Conservation (phyloP, 192 early-diverging fungal species). For the Coemansia sp. region DNA sequence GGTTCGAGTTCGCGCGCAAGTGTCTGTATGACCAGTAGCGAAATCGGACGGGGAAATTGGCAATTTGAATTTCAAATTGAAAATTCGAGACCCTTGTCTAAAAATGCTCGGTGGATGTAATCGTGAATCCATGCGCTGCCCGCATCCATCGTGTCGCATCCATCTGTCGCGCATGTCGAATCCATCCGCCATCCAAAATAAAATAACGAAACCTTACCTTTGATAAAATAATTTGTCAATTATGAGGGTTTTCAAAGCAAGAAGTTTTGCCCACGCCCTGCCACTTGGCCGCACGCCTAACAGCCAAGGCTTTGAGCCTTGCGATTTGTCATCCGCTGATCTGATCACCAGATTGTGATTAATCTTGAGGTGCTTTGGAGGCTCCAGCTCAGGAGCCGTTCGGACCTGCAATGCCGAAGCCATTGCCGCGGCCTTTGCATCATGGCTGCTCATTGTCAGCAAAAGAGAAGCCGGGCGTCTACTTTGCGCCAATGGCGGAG, state of each 20-base stretch:
- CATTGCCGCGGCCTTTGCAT: not conserved
- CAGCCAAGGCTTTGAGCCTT: not conserved
- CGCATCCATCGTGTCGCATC: conserved; percentile 3
- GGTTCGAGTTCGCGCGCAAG: not conserved
- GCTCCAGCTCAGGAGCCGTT: not conserved
- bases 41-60: not conserved
- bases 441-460: conserved; percentile 1
- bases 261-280: conserved; percentile 5
- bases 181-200: not conserved
- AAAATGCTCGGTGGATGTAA: not conserved
- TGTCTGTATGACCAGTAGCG: not conserved
- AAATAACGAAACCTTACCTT: conserved; percentile 5
- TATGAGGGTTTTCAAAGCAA: conserved; percentile 1
- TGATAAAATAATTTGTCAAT: conserved; percentile 3
- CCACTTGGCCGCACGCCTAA: not conserved
- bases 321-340: not conserved
- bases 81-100: not conserved
- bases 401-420: not conserved
- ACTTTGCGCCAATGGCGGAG: not conserved
- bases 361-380: not conserved
- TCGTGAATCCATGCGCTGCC: not conserved
- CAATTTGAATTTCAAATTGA: not conserved
- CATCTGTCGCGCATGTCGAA: not conserved
- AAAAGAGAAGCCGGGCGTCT: not conserved
- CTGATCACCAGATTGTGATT: not conserved